Conservation (phyloP, 2,329 filamentous ascomycete genomes). For the Microsporum ferrugineum region DNA sequence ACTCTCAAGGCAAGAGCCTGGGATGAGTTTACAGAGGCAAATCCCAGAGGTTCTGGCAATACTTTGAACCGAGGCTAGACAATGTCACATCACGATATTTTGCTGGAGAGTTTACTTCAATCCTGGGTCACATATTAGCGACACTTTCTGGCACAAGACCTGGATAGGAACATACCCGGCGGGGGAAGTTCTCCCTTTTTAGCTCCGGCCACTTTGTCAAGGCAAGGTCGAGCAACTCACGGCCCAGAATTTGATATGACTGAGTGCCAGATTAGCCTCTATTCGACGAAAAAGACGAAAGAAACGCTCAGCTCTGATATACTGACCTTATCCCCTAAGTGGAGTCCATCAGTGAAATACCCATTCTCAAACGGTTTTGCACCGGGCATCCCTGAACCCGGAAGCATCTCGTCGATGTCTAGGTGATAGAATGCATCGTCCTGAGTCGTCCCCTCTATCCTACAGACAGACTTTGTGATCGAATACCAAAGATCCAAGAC, state of each 20-base stretch:
- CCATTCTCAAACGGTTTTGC: conserved; percentile 23
- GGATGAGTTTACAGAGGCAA: conserved; percentile 89
- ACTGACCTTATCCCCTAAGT: conserved; percentile 21
- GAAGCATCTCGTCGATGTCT: conserved; percentile 24
- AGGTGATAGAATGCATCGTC: conserved; percentile 16
- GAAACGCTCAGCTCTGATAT: neutral
- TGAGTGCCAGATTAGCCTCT: neutral
- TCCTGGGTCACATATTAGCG: neutral
- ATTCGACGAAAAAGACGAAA: neutral
- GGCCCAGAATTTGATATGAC: conserved; percentile 15
- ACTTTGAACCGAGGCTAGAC: conserved; percentile 38
- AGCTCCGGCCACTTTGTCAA: conserved; percentile 16
- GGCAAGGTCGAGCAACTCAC: conserved; percentile 12
- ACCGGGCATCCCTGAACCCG: conserved; percentile 26
- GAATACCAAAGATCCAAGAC: conserved; percentile 27
- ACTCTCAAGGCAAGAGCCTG: conserved; percentile 88
- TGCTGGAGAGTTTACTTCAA: neutral
- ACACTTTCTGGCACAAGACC: neutral
- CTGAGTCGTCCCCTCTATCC: conserved; percentile 6
- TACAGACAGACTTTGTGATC: conserved; percentile 18
- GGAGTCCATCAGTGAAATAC: conserved; percentile 31
- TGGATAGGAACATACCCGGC: conserved; percentile 1
- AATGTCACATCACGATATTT: neutral
- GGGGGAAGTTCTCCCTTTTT: conserved; percentile 12
- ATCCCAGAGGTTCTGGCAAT: conserved; percentile 55